These are phyloP conservation scores for Fusarium nygamai DNA, from an alignment of 2,329 filamentous ascomycete genomes.

Conservation along the genomic window DNA sequence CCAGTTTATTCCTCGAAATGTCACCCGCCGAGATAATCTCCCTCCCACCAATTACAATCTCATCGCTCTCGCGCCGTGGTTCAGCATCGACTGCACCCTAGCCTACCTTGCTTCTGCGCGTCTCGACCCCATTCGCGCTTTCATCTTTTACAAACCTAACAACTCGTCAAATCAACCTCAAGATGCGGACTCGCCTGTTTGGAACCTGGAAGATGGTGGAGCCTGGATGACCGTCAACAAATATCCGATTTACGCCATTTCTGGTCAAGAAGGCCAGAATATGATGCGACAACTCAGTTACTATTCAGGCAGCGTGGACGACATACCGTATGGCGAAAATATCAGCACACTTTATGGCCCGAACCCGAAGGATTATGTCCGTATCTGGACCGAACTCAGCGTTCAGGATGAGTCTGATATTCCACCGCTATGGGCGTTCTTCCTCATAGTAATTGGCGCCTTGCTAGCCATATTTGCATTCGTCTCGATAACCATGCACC, in stretches of 20 bases:
- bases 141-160: slow-evolving; percentile 71
- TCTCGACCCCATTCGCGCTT: slow-evolving; percentile 67
- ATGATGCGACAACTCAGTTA: slow-evolving; percentile 77
- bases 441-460: slow-evolving; percentile 75
- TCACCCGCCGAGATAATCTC: slow-evolving; percentile 76
- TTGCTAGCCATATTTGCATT: slow-evolving; percentile 73
- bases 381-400: slow-evolving; percentile 66
- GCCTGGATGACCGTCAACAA: slow-evolving; percentile 77
- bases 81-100: slow-evolving; percentile 75
- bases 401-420: slow-evolving; percentile 61
- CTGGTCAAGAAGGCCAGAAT: slow-evolving; percentile 70
- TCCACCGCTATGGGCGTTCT: slow-evolving; percentile 84
- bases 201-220: slow-evolving; percentile 75
- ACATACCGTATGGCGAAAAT: slow-evolving; percentile 66
- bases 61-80: slow-evolving; percentile 89
- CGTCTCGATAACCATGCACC: slow-evolving; percentile 79
- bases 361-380: slow-evolving; percentile 67
- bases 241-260: slow-evolving; percentile 86
- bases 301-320: slow-evolving; percentile 80
- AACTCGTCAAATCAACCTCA: slow-evolving; percentile 71
- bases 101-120: slow-evolving; percentile 75
- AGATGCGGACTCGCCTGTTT: slow-evolving; percentile 68
- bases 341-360: slow-evolving; percentile 65
- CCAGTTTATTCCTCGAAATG: slow-evolving; percentile 77
- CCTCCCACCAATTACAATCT: slow-evolving; percentile 75